Evolutionary conservation across 2,329 filamentous ascomycete genomes (phyloP).

Genomic region (Talaromyces sp.): DNA sequence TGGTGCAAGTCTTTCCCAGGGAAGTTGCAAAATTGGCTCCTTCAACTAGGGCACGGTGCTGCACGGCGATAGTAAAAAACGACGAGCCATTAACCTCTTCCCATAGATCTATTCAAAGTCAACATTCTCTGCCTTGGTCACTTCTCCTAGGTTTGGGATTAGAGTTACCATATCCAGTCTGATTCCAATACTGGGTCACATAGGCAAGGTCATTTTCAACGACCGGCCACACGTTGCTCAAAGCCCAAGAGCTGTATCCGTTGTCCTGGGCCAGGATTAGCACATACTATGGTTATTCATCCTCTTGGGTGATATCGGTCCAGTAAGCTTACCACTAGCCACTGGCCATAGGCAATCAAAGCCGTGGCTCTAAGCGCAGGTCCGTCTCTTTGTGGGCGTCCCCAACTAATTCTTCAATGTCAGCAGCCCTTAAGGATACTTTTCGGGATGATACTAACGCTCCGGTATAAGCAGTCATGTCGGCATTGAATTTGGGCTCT

Average conservation of each 20-base stretch:
- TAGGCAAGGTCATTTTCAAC: constrained; percentile 72
- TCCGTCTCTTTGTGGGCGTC: constrained; percentile 63
- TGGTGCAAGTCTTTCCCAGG: constrained; percentile 59
- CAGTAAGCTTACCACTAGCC: constrained; percentile 51
- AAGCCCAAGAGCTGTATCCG: constrained; percentile 42
- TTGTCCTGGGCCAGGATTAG: constrained; percentile 40
- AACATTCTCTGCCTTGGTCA: not conserved
- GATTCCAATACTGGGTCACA: constrained; percentile 67
- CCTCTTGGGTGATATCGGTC: not conserved
- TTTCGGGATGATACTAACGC: constrained; percentile 34
- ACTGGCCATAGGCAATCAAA: constrained; percentile 51
- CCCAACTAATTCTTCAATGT: constrained; percentile 44
- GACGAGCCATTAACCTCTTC: constrained; percentile 73
- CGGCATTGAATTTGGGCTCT: constrained; percentile 69
- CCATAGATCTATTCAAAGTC: constrained; percentile 59
- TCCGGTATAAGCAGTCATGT: constrained; percentile 61
- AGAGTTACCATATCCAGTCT: constrained; percentile 51
- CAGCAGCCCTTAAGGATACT: not conserved
- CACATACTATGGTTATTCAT: not conserved
- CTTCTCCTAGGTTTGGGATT: not conserved
- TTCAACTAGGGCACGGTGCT: constrained; percentile 59
- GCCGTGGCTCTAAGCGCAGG: constrained; percentile 32
- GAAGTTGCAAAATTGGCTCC: constrained; percentile 62
- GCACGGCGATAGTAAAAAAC: constrained; percentile 70
- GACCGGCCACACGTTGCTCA: constrained; percentile 60